Evolutionary conservation across 495 filamentous ascomycete genomes (phyloP).

Genomic region (Bombardia bombarda): DNA sequence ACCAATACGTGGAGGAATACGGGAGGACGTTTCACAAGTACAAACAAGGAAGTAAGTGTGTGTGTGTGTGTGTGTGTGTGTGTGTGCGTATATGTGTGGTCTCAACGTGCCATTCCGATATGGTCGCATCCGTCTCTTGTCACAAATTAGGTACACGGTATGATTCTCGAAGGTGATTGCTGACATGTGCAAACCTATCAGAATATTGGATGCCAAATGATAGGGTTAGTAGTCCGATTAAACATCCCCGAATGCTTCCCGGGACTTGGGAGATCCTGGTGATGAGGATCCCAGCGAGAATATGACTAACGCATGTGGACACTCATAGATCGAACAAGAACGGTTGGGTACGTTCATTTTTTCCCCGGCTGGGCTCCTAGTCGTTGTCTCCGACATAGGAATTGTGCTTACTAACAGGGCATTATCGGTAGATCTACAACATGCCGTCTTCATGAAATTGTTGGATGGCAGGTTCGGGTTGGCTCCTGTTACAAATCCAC

Average conservation of each 20-base stretch:
- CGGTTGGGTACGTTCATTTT: constrained; percentile 30
- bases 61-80: background rate
- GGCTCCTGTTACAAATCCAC: constrained; percentile 31
- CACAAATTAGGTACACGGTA: too few relatives aligned
- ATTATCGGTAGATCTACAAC: constrained; percentile 36
- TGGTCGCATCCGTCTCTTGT: too few relatives aligned
- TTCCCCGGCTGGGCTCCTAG: too few relatives aligned
- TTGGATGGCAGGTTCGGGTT: constrained; percentile 34
- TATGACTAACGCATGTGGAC: too few relatives aligned
- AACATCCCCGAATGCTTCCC: too few relatives aligned
- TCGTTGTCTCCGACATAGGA: too few relatives aligned
- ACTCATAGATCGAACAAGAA: constrained; percentile 34
- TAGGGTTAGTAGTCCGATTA: constrained; percentile 19
- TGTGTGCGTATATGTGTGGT: too few relatives aligned
- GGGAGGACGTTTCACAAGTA: constrained; percentile 29
- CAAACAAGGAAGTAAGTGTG: constrained; percentile 27
- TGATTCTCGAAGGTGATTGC: too few relatives aligned
- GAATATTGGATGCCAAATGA: constrained; percentile 25
- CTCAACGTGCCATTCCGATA: too few relatives aligned
- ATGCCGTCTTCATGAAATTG: constrained; percentile 34
- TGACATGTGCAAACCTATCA: background rate
- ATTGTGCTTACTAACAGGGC: background rate
- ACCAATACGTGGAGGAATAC: constrained; percentile 21
- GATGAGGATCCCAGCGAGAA: too few relatives aligned
- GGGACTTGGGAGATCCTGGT: too few relatives aligned